Conservation (phyloP, 495 filamentous ascomycete genomes). For the Aspergillus carlsbadensis region DNA sequence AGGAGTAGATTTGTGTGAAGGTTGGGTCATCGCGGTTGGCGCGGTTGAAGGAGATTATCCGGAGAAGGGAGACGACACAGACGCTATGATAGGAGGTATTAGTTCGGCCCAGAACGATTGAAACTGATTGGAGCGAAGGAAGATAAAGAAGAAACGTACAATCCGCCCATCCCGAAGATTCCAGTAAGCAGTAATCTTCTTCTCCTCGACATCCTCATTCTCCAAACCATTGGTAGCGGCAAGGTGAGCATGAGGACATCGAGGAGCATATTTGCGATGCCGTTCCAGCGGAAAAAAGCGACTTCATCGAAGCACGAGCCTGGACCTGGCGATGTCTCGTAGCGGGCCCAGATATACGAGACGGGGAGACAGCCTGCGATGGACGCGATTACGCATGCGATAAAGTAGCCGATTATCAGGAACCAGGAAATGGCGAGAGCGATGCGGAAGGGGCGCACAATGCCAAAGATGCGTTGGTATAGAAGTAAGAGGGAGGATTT, state of each 20-base stretch:
- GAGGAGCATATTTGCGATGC: conserved; percentile 45
- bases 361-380: conserved; percentile 26
- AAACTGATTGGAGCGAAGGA: not conserved
- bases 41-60: conserved; percentile 15
- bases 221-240: conserved; percentile 41
- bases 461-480: conserved; percentile 42
- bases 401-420: conserved; percentile 40
- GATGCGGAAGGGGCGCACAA: conserved; percentile 34
- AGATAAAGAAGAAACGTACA: conserved; percentile 34
- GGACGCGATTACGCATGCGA: conserved; percentile 21
- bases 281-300: conserved; percentile 45
- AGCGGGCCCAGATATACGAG: conserved; percentile 24
- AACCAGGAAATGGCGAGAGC: conserved; percentile 31
- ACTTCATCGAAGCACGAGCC: conserved; percentile 40
- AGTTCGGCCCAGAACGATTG: not conserved
- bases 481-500: conserved; percentile 41
- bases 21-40: conserved; percentile 14
- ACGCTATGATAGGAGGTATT: conserved; percentile 17
- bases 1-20: conserved; percentile 24
- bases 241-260: conserved; percentile 45
- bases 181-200: conserved; percentile 35
- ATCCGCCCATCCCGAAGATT: conserved; percentile 34
- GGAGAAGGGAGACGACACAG: conserved; percentile 25
- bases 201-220: conserved; percentile 25
- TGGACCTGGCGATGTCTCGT: not conserved